Conservation (phyloP, 164 flowering plant genomes). For the Santalum album region DNA sequence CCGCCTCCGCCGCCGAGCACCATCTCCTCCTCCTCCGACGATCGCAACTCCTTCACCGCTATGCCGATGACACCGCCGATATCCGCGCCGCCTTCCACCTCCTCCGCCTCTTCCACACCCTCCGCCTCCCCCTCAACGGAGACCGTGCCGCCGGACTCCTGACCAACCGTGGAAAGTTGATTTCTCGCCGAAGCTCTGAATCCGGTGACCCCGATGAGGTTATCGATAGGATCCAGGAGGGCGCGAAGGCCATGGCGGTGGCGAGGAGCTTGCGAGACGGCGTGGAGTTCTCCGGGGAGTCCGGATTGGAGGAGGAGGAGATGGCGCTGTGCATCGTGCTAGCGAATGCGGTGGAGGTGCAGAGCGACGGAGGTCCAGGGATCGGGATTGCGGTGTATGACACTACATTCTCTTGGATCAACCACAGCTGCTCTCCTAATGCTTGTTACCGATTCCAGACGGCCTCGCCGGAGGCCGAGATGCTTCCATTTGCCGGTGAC, state of each 20-base stretch:
- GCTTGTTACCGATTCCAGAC: constrained; percentile 47
- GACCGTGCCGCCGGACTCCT: constrained; percentile 40
- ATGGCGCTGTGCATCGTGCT: constrained; percentile 38
- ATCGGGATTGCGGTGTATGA: constrained; percentile 56
- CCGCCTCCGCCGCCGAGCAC: constrained; percentile 23
- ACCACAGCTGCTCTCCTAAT: constrained; percentile 80
- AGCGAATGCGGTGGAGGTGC: constrained; percentile 73
- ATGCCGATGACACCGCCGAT: constrained; percentile 24
- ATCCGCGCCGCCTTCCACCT: constrained; percentile 60
- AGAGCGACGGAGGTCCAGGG: constrained; percentile 19
- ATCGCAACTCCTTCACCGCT: constrained; percentile 10
- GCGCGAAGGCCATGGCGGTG: constrained; percentile 31
- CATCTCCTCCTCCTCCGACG: constrained; percentile 27
- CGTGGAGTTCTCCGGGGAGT: not conserved
- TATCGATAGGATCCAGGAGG: constrained; percentile 23
- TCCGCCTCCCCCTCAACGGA: not conserved
- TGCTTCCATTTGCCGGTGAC: not conserved
- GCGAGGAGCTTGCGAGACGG: constrained; percentile 26
- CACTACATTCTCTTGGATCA: constrained; percentile 59
- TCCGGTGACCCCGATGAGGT: constrained; percentile 11
- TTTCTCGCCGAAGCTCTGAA: constrained; percentile 2
- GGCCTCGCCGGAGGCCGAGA: constrained; percentile 4
- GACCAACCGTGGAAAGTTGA: constrained; percentile 30
- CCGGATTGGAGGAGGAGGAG: constrained; percentile 22
- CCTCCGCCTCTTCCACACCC: constrained; percentile 41